A percentile compares a stretch with the other conserved stretches of the same genome.
Conservation (phyloP, 768 basidiomycete species). For the Termitomyces sp. region DNA sequence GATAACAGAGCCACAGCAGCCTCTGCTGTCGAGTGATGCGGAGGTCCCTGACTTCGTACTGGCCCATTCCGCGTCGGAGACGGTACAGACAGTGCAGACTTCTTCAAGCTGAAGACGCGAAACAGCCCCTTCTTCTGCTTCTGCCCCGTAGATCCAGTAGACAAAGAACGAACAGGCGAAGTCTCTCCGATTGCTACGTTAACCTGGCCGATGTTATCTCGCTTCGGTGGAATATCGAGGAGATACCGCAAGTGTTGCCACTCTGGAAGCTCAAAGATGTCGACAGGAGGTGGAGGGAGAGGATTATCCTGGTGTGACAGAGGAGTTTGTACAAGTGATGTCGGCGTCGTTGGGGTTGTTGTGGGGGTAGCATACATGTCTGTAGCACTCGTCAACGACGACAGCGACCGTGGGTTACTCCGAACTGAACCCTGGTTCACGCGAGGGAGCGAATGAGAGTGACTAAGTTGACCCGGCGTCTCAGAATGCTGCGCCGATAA, state of each 20-base stretch:
- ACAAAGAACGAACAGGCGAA: neutral
- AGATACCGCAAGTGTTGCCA: constrained; percentile 3
- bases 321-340: neutral
- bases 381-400: neutral
- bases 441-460: neutral
- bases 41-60: neutral
- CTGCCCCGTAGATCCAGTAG: neutral
- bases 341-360: neutral
- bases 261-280: constrained; percentile 54
- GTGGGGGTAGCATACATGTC: neutral
- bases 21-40: neutral
- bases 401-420: neutral
- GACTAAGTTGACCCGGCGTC: neutral
- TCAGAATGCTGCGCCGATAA: constrained; percentile 23
- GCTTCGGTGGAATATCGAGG: neutral
- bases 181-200: neutral
- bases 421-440: neutral
- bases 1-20: neutral
- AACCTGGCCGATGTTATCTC: neutral
- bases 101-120: neutral
- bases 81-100: neutral
- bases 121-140: constrained; percentile 1
- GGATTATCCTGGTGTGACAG: neutral
- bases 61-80: neutral
- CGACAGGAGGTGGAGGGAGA: neutral